Evolutionary conservation across 345 rosid species (phyloP).

Genomic region (Euphorbia peplus): DNA sequence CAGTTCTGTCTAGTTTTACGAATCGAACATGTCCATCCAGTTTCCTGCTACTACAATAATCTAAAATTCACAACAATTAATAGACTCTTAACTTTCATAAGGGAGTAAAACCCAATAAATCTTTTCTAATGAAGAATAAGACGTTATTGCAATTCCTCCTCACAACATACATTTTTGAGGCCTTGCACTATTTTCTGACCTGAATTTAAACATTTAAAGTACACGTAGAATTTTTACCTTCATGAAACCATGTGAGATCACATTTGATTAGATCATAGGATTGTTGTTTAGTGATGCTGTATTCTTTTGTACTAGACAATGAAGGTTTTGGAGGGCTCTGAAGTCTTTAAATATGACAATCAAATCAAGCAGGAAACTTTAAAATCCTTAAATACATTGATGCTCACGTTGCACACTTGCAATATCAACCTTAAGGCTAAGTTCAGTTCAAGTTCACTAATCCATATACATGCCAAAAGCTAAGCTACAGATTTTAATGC

Average conservation of each 20-base stretch:
- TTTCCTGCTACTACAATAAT: not conserved
- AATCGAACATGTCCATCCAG: not conserved
- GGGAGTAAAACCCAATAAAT: not conserved
- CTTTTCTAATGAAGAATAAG: not conserved
- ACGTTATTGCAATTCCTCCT: not conserved
- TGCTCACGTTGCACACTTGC: too few relatives aligned
- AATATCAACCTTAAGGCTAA: not conserved
- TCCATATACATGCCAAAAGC: not conserved
- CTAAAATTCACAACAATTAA: not conserved
- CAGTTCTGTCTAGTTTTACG: not conserved
- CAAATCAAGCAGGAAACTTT: not conserved
- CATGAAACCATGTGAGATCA: constrained; percentile 1
- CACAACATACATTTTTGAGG: not conserved
- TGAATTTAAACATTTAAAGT: not conserved
- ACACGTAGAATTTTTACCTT: not conserved
- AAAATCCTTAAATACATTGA: not conserved
- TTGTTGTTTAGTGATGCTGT: not conserved
- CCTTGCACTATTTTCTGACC: not conserved
- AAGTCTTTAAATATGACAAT: not conserved
- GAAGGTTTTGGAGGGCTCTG: not conserved
- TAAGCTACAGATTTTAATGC: not conserved
- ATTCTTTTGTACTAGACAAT: not conserved
- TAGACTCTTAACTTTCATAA: not conserved
- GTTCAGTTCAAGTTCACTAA: not conserved
- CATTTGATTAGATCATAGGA: not conserved